Percentiles rank a stretch among this genome's conserved stretches.
phyloP scores from a whole-genome alignment of 2,329 filamentous ascomycete genomes.

The Talaromyces rugulosus region DNA sequence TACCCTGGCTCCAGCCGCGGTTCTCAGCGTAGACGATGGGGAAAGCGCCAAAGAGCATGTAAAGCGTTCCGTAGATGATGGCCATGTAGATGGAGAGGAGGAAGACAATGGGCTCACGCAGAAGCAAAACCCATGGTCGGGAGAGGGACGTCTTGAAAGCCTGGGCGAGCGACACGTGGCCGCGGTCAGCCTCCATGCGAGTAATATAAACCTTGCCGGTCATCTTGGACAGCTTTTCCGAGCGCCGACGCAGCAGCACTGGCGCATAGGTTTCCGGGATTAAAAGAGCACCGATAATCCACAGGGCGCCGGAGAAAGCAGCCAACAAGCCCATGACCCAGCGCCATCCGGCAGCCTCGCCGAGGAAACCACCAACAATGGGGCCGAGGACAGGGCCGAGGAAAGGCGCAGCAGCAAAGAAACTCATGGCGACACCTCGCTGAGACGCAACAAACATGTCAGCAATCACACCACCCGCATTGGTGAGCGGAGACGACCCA shows the following conservation, averaged over 20 bases:
- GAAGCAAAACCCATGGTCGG: slow-evolving; percentile 46
- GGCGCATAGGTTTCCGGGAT: slow-evolving; percentile 44
- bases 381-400: slow-evolving; percentile 63
- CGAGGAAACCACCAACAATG: slow-evolving; percentile 64
- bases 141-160: slow-evolving; percentile 47
- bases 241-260: slow-evolving; percentile 49
- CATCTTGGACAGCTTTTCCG: slow-evolving; percentile 44
- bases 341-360: slow-evolving; percentile 61
- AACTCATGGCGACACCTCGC: slow-evolving; percentile 55
- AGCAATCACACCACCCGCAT: slow-evolving; percentile 59
- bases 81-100: slow-evolving; percentile 49
- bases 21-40: slow-evolving; percentile 46
- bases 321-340: slow-evolving; percentile 64
- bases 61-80: slow-evolving; percentile 50
- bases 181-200: slow-evolving; percentile 37
- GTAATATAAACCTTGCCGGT: slow-evolving; percentile 48
- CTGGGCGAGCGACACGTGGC: slow-evolving; percentile 34
- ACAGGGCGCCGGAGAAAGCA: slow-evolving; percentile 60
- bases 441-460: slow-evolving; percentile 56
- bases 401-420: slow-evolving; percentile 66
- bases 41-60: slow-evolving; percentile 51
- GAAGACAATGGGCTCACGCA: slow-evolving; percentile 50
- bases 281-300: slow-evolving; percentile 31
- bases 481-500: slow-evolving; percentile 59
- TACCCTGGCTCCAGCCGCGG: slow-evolving; percentile 45